Percentiles rank a stretch among this genome's conserved stretches.
phyloP scores from a whole-genome alignment of 2,329 filamentous ascomycete species.

The Cadophora sp. region DNA sequence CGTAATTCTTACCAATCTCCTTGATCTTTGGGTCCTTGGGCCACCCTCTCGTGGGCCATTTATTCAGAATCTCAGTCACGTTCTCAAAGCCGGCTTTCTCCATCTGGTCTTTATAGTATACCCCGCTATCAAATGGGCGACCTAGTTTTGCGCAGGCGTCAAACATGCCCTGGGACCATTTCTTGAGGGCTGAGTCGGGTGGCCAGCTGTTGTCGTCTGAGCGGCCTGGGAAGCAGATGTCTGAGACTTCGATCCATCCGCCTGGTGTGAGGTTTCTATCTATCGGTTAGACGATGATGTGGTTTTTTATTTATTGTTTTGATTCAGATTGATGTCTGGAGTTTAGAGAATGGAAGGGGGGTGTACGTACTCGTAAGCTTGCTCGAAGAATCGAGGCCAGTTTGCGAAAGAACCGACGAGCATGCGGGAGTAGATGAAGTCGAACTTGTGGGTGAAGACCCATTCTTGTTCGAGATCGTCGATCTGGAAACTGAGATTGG shows the following conservation, averaged over 20 bases:
- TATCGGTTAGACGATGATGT: neutral
- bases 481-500: conserved; percentile 16
- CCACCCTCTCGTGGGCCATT: conserved; percentile 4
- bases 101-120: neutral
- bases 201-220: conserved; percentile 8
- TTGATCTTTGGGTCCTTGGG: neutral
- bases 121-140: neutral
- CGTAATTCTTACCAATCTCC: neutral
- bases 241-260: conserved; percentile 3
- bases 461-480: conserved; percentile 17
- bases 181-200: neutral
- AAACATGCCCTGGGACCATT: neutral
- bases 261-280: conserved; percentile 1
- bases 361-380: conserved; percentile 10
- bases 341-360: neutral
- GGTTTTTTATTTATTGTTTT: too few relatives aligned
- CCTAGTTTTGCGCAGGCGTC: neutral
- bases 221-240: neutral
- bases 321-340: too few relatives aligned
- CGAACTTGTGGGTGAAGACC: conserved; percentile 6
- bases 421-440: conserved; percentile 18
- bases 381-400: conserved; percentile 3
- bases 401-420: neutral
- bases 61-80: neutral
- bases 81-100: neutral